Evolutionary conservation across 2,329 filamentous ascomycete genomes (phyloP), one percentile per base, ranked within the genome.

Genomic region (Trichoderma koningiopsis): DNA sequence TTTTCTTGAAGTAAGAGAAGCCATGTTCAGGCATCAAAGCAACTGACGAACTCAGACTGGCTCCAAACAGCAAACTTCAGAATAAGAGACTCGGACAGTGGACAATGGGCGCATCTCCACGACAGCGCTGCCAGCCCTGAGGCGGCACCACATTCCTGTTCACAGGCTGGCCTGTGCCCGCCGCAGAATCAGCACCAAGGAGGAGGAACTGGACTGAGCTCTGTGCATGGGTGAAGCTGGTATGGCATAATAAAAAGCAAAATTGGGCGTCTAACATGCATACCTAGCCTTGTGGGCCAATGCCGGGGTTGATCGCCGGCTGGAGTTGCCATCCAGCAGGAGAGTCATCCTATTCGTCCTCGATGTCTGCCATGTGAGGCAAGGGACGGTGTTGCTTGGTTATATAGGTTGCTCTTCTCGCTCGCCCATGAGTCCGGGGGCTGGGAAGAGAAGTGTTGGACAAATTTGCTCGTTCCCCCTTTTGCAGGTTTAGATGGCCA

Each of bases 151-250:
- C 5, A 14, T 52, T 33, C n/a, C 55, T 66, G 63, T 66, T 66
- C 63, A 52, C 63, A 35, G 4, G 29, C 63, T 66, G 63, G 63
- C 55, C 63, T 66, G 63, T 66, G 63, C 63, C 55, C 55, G 37
- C 27, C 29, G 33, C n/a, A 33, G n/a, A 47, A 22, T 58, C 37
- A 66, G 47, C 63, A 57, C 53, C 29, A 66, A 49, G 53, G 62
- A 47, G 62, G 27, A 66, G 53, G 14, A 37, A 35, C 63, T 52
- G 55, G 40, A n/a, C 37, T 52, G 53, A 43, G 24, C 63, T 66
- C 53, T 31, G 47, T 49, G 55, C 40, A 66, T 52, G 40, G 53
- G 14, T 22, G 37, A 58, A 59, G 63, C 31, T 66, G 29, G 55
- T 40, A 59, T 31, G 35, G 5, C 63, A 33, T 52, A n/a, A 35